Conservation (phyloP, 768 basidiomycete species). For the Piloderma croceum region DNA sequence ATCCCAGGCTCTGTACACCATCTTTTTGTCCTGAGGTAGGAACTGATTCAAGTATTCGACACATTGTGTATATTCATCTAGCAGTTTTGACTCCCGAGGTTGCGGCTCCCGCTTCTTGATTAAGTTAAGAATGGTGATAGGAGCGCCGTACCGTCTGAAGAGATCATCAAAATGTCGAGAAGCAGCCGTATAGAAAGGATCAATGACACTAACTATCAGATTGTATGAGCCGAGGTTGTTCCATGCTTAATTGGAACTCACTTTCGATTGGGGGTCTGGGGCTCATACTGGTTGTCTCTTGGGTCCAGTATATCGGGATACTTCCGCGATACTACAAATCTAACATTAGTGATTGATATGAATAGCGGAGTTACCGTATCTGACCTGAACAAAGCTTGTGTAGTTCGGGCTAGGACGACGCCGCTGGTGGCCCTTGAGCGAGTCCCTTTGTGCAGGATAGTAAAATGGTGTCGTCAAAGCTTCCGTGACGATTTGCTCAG, state of each 20-base stretch:
- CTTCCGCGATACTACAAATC: conserved; percentile 77
- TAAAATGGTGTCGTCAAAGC: conserved; percentile 87
- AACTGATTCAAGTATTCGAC: conserved; percentile 94
- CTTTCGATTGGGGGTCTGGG: conserved; percentile 95
- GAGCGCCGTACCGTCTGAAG: conserved; percentile 82
- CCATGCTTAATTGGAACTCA: no score
- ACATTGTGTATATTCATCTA: conserved; percentile 89
- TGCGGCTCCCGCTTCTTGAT: conserved; percentile 81
- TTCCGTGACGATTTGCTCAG: conserved; percentile 94
- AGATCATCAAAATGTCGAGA: conserved; percentile 91
- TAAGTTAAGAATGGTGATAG: conserved; percentile 86
- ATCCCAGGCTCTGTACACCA: conserved; percentile 94
- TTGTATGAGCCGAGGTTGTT: neutral
- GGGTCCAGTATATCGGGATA: conserved; percentile 95
- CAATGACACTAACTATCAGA: conserved; percentile 75
- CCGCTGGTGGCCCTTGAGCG: conserved; percentile 21
- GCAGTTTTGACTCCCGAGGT: conserved; percentile 82
- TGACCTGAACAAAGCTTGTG: conserved; percentile 90
- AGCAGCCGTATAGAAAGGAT: conserved; percentile 92
- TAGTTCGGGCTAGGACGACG: conserved; percentile 77
- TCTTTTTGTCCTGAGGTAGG: conserved; percentile 76
- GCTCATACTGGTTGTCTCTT: conserved; percentile 86
- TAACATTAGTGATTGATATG: neutral
- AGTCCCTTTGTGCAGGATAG: conserved; percentile 46
- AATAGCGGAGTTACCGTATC: conserved; percentile 6